Evolutionary conservation across 2,329 filamentous ascomycete species (phyloP), one percentile per base, ranked within the genome.

Genomic region (Neonectria faginata): DNA sequence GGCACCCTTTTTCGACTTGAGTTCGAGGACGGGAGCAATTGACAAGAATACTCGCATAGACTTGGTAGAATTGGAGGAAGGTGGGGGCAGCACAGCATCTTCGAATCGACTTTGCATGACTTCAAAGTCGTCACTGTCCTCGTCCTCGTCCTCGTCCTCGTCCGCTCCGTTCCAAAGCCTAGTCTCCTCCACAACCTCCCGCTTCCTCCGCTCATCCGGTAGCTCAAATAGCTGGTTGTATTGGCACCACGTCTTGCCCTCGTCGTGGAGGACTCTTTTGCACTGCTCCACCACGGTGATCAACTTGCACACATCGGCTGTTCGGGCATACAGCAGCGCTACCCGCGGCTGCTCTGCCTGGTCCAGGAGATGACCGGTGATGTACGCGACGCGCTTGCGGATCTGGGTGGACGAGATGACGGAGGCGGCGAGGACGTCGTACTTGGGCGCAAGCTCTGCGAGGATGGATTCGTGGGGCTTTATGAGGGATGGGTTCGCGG

Each of bases 271-370:
- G 51, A 88, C 80, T 42, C 85, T 80, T 76, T 91, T 90, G 60
- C 83, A 84, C 41, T 91, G 88, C 77, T 93, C 91, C 48, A 84
- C 84, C 50, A 93, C 85, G 4, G 86, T 90, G 70, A 92, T 86
- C 71, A 92, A 81, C 77, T 93, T 94, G 77, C 83, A 83, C 2
- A 86, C 83, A 3, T 88, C 84, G 10, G 75, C 65, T 0, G 84
- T 79, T 20, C 83, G 83, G 33, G 85, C 84, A 70, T 87, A 81
- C 18, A 89, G 76, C 42, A 89, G 74, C n/a, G 81, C 81, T 14
- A 82, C 72, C 10, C 77, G 75, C 51, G 73, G 70, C 25, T 62
- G 64, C 5, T 70, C 67, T n/a, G 65, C 20, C 16, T 72, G 53
- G 47, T 66, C 70, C 27, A 78, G 74, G 7, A 88, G 78, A 67